phyloP scores from a whole-genome alignment of 345 rosid species.

The Carallia brachiata region DNA sequence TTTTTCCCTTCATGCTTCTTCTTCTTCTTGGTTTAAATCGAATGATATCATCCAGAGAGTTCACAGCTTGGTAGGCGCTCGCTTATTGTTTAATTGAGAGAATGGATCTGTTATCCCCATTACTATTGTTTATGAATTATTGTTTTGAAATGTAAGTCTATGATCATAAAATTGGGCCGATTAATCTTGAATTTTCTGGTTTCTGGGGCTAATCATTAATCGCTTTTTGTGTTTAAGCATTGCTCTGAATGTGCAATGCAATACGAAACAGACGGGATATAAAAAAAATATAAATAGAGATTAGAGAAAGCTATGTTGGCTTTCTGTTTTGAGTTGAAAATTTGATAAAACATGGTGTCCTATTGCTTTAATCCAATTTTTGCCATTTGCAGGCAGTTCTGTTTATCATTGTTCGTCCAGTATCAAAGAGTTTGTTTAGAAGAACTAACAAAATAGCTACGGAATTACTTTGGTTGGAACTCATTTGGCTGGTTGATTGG shows the following conservation, averaged over 20 bases:
- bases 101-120: neutral
- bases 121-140: neutral
- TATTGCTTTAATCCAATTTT: neutral
- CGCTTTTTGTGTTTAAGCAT: too few relatives aligned
- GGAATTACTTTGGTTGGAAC: constrained; percentile 88
- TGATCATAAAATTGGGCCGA: neutral
- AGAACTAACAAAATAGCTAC: constrained; percentile 69
- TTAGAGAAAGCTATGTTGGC: neutral
- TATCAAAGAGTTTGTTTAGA: constrained; percentile 71
- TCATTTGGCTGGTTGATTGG: constrained; percentile 95
- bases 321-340: neutral
- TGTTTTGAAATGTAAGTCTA: neutral
- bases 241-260: too few relatives aligned
- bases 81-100: neutral
- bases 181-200: neutral
- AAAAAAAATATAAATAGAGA: too few relatives aligned
- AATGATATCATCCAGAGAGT: too few relatives aligned
- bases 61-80: too few relatives aligned
- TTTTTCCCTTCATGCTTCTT: neutral
- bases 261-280: too few relatives aligned
- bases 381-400: constrained; percentile 60
- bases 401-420: constrained; percentile 68
- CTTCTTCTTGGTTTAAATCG: neutral
- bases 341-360: neutral
- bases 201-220: neutral